Evolutionary conservation across 2,329 filamentous ascomycete species (phyloP).

Genomic region (Penicillium sp.): DNA sequence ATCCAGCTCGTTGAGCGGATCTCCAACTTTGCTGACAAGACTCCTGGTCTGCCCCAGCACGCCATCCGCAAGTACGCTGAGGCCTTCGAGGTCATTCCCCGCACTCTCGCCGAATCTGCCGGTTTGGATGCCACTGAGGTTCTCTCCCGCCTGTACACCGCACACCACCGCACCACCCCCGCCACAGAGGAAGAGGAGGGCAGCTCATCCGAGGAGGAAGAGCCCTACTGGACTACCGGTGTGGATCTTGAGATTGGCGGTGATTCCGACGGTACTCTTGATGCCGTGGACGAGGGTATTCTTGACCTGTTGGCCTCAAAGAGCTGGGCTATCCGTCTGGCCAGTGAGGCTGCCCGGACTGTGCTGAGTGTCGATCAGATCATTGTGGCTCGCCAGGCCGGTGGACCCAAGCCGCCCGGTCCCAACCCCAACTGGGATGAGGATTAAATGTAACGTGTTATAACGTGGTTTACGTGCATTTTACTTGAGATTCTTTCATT

Average conservation of each 20-base stretch:
- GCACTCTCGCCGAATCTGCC: slow-evolving; percentile 90
- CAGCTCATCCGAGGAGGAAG: slow-evolving; percentile 57
- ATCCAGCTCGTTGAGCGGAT: slow-evolving; percentile 91
- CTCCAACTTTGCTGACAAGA: slow-evolving; percentile 86
- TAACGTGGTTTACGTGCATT: slow-evolving; percentile 7
- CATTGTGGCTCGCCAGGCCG: slow-evolving; percentile 95
- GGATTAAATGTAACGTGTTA: slow-evolving; percentile 46
- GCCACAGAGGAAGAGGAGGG: slow-evolving; percentile 36
- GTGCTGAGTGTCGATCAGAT: slow-evolving; percentile 98
- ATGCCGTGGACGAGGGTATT: slow-evolving; percentile 85
- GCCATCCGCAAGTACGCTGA: slow-evolving; percentile 97
- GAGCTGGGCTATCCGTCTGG: slow-evolving; percentile 95
- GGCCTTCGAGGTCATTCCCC: slow-evolving; percentile 94
- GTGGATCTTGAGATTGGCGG: slow-evolving; percentile 91
- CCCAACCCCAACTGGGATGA: slow-evolving; percentile 82
- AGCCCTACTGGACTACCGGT: slow-evolving; percentile 84
- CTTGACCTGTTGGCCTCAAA: slow-evolving; percentile 90
- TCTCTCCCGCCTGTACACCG: slow-evolving; percentile 85
- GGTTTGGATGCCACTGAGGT: slow-evolving; percentile 97
- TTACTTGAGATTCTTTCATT: not conserved
- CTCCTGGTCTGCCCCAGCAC: slow-evolving; percentile 88
- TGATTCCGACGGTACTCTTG: slow-evolving; percentile 75
- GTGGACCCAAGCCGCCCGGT: slow-evolving; percentile 92
- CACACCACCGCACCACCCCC: slow-evolving; percentile 64
- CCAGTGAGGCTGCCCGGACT: slow-evolving; percentile 90